Base-by-base conservation (phyloP, 164 flowering plant species). In the Chloranthus sessilifolius region DNA sequence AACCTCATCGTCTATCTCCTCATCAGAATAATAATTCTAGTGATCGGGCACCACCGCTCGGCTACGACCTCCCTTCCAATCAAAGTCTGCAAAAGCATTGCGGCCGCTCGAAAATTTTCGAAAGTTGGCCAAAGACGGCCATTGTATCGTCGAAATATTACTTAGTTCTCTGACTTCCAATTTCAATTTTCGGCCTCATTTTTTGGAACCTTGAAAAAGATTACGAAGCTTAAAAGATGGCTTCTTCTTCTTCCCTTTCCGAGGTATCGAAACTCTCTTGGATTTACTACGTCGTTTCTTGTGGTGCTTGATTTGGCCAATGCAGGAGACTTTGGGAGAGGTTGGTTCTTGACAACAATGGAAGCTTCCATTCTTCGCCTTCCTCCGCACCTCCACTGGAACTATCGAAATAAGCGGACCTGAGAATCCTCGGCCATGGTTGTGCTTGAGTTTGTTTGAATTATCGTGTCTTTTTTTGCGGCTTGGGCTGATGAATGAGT, bases 311-410 rank as follows among this genome's bases (percentile, higher is more conserved):
- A 90, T 70, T 43, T 81, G 94, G 7, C 98, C 98, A 55, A 87
- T 81, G 66, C 98, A 90, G 1, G 95, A 82, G 16, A 90, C 70
- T 42, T 85, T 82, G 0, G 98, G 98, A 1, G 98, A 90, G 0
- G 81, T 76, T 21, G 95, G 98, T 52, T 90, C 97, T 20, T 62
- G 70, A 0, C 61, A n/a, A n/a, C n/a, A 15, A 6, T 48, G 70
- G 48, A 58, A 63, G 51, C 66, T 48, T 11, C 58, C 62, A 14
- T 38, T 58, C 28, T 38, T 70, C 5, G 71, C 20, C 41, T 61
- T 74, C 31, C 67, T 51, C 39, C 85, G 59, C 15, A 79, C 87
- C 29, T 83, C 92, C 0, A 27, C 76, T 0, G 95, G 95, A 31
- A 88, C 61, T 2, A 80, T 60, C 0, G 78, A 53, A 1, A 63